phyloP scores from a whole-genome alignment of 2,329 filamentous ascomycete species.

The Neonectria punicea region DNA sequence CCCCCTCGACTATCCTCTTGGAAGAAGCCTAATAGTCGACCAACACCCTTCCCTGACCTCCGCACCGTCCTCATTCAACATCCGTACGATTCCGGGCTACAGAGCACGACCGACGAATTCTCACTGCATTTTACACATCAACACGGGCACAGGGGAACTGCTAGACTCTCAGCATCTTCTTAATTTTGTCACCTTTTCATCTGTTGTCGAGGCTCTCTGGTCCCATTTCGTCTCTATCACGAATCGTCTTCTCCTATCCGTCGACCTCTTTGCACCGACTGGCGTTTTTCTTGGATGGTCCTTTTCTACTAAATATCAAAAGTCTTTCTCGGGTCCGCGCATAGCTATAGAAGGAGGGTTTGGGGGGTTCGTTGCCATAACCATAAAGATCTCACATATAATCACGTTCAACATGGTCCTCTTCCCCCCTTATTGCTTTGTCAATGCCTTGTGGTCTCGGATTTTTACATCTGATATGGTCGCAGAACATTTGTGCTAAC shows the following conservation, averaged over 20 bases:
- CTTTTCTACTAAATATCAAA: slow-evolving; percentile 40
- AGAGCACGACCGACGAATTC: slow-evolving; percentile 28
- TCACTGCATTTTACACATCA: slow-evolving; percentile 20
- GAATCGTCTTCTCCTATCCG: slow-evolving; percentile 29
- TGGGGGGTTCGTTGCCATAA: slow-evolving; percentile 39
- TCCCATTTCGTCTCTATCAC: slow-evolving; percentile 14
- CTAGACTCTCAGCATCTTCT: slow-evolving; percentile 32
- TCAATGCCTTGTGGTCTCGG: not conserved
- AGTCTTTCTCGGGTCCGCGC: slow-evolving; percentile 37
- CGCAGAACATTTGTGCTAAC: not conserved
- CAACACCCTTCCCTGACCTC: slow-evolving; percentile 9
- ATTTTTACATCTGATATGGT: slow-evolving; percentile 5
- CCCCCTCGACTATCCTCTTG: slow-evolving; percentile 84
- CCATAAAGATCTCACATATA: slow-evolving; percentile 40
- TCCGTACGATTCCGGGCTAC: slow-evolving; percentile 27
- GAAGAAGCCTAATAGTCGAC: slow-evolving; percentile 53
- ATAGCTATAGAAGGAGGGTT: slow-evolving; percentile 40
- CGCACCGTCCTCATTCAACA: slow-evolving; percentile 28
- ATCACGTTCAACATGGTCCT: slow-evolving; percentile 27
- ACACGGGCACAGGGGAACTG: slow-evolving; percentile 28
- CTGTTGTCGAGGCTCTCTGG: slow-evolving; percentile 28
- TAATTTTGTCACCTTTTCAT: slow-evolving; percentile 23
- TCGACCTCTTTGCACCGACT: slow-evolving; percentile 39
- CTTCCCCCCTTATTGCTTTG: slow-evolving; percentile 7
- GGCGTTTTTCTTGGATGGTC: slow-evolving; percentile 41